Evolutionary conservation across 2,329 filamentous ascomycete genomes (phyloP), one percentile per base, ranked within the genome.

Genomic region (Diplodia sapinea): DNA sequence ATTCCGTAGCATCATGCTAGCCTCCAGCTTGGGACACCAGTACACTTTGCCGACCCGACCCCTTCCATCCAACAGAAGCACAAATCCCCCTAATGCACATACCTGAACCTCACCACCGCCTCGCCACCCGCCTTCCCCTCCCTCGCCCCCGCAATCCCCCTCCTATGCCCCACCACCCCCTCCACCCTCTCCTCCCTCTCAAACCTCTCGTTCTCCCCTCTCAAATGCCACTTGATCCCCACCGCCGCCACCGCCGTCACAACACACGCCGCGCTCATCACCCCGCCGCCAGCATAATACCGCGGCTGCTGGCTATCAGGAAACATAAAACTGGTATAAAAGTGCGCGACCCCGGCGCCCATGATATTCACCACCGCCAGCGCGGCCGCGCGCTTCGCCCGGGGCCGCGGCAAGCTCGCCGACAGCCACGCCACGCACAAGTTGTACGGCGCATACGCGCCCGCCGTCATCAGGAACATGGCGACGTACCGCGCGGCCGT

Each of bases 401-500:
- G 40, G 9, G 69, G 68, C 7, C 62, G 62, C 12, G 62, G 65
- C 17, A 69, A 36, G n/a, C 23, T 31, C 26, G 38, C 15, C 6
- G 29, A 33, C n/a, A 54, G 20, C 36, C 40, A 66, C 36, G 31
- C 26, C 23, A 51, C 50, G 36, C 67, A 59, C n/a, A 56, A 29
- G 31, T 38, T 67, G 49, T 55, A 68, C 57, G 52, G 62, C 51
- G 20, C 63, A 50, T 50, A 69, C 43, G 23, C 49, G 51, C 64
- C 47, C 49, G 29, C 17, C 47, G 61, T 59, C 64, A 78, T 76
- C 7, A 79, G 70, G 43, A 77, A 72, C 65, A 75, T 73, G 56
- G 74, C 70, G 55, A 76, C 70, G 66, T 77, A 76, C 17, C 77
- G 72, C 9, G 72, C 74, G 15, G 70, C 73, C 3, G 20, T 40